Base-by-base conservation (phyloP, 148 eudicot species). In the Chenopodium quinoa region DNA sequence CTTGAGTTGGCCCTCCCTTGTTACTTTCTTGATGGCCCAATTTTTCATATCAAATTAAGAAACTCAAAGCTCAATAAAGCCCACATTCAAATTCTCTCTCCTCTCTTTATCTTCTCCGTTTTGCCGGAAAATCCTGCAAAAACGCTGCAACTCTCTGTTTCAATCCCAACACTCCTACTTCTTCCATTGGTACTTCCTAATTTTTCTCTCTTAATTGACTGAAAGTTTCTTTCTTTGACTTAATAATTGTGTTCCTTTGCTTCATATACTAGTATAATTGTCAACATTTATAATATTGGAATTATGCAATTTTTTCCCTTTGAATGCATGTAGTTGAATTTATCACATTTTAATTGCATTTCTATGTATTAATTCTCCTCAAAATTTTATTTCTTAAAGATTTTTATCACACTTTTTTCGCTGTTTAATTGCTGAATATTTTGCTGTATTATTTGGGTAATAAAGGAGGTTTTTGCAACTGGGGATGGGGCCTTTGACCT, bases 401-500 rank as follows among this genome's bases (percentile, higher is more conserved):
- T 47, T 8, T 47, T 47, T 48, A 12, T 40, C 4, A n/a, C 2
- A 19, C 47, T 23, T 37, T 12, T 64, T 50, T 64, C 37, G 10
- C 37, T 60, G 8, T 73, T 58, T 58, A n/a, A 69, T 71, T 52
- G 37, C 37, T 65, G n/a, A 63, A 52, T 12, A 19, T 40, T 37
- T 37, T 13, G 10, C 16, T 56, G 37, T 64, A 17, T 67, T 11
- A 37, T 23, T 13, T 44, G 48, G 19, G 56, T 25, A 73, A 19
- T 48, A 66, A 19, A 81, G 79, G 71, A 50, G 47, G 67, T 75
- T 60, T 37, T 75, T 79, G 52, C 14, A 44, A 29, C 29, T 47
- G 9, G 56, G 32, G 40, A 91, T 91, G 92, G 90, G 84, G 44
- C 91, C 91, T 58, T 65, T 91, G 77, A 85, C 93, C 17, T 75